A percentile compares a stretch with the other conserved stretches of the same genome.
Evolutionary conservation across 2,329 filamentous ascomycete genomes (phyloP).

Genomic region (Curvularia spicifera): DNA sequence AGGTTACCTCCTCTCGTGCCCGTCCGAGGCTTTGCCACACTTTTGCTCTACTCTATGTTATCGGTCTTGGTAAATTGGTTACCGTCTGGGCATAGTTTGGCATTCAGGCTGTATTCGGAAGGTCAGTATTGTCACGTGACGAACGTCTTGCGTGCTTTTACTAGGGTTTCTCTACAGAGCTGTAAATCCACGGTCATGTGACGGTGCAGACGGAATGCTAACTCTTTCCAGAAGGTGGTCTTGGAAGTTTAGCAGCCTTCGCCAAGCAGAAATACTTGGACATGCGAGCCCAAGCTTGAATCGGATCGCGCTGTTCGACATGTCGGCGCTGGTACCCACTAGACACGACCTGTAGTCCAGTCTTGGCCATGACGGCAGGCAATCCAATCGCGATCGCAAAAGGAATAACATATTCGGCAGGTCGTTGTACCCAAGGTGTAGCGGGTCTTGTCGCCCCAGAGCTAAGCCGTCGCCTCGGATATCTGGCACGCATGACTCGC

Average conservation of each 20-base stretch:
- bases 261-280: slow-evolving; percentile 8
- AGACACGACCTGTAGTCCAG: not conserved
- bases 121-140: slow-evolving; percentile 10
- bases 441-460: not conserved
- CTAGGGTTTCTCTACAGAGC: not conserved
- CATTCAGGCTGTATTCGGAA: slow-evolving; percentile 22
- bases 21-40: slow-evolving; percentile 5
- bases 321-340: not conserved
- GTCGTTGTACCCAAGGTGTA: slow-evolving; percentile 1
- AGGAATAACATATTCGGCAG: not conserved
- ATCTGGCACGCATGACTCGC: slow-evolving; percentile 1
- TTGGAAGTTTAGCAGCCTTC: not conserved
- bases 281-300: not conserved
- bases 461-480: not conserved
- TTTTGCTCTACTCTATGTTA: slow-evolving; percentile 5
- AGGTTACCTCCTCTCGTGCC: not conserved
- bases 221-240: slow-evolving; percentile 16
- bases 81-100: slow-evolving; percentile 18
- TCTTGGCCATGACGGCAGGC: not conserved
- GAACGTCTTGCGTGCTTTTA: not conserved
- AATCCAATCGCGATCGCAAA: not conserved
- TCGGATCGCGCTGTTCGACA: not conserved
- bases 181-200: not conserved
- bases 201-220: not conserved
- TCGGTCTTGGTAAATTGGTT: slow-evolving; percentile 19